Conservation (phyloP, 2,329 filamentous ascomycete genomes). For the Colletotrichum ledebouriae region DNA sequence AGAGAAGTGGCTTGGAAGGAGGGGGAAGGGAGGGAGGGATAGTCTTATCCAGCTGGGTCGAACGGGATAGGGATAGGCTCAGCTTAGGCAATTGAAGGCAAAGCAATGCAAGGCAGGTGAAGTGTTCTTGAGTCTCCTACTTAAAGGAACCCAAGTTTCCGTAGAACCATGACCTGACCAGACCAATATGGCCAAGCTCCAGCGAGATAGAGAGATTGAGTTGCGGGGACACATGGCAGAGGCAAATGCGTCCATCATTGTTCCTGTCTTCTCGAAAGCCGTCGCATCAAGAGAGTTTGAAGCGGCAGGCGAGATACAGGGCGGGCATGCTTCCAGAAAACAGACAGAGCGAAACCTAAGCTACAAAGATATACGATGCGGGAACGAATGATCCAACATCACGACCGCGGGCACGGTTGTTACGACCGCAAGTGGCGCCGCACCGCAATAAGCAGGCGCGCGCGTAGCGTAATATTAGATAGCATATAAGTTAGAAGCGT, state of each 20-base stretch:
- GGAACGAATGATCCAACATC: neutral
- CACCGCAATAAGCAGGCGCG: too few species aligned
- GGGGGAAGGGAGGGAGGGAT: too few species aligned
- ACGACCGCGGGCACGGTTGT: neutral
- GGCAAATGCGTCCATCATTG: neutral
- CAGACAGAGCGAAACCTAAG: neutral
- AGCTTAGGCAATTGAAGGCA: constrained; percentile 1
- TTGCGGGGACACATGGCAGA: constrained; percentile 3
- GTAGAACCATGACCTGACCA: neutral
- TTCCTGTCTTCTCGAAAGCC: constrained; percentile 33
- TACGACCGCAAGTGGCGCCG: too few species aligned
- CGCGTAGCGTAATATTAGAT: too few species aligned
- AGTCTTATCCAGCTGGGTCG: constrained; percentile 6
- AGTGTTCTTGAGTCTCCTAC: neutral
- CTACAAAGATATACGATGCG: neutral
- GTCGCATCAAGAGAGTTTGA: constrained; percentile 11
- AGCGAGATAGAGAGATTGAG: neutral
- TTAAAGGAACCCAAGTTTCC: too few species aligned
- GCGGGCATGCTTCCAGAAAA: constrained; percentile 32
- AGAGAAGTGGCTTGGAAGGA: constrained; percentile 2
- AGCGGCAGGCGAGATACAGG: constrained; percentile 21
- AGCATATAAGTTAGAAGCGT: too few species aligned
- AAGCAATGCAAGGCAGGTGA: neutral
- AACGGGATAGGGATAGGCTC: neutral
- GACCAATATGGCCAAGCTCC: too few species aligned